Evolutionary conservation across 2,329 filamentous ascomycete genomes (phyloP).

Genomic region (Diaporthe sp.): DNA sequence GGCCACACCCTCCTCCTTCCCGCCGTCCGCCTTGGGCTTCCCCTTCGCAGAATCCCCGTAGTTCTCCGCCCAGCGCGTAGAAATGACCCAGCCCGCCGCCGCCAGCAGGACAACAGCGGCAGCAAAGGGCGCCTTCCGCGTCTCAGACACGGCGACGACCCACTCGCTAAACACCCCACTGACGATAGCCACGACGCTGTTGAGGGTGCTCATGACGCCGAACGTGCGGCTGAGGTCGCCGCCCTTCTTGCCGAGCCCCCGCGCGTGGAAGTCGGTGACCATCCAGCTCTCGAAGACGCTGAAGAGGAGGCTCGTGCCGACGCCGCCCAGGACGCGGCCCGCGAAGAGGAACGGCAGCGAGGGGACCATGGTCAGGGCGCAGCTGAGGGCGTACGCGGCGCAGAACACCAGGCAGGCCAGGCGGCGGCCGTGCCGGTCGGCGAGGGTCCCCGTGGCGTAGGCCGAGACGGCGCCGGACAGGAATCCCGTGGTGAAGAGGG

Average conservation of each 20-base stretch:
- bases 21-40: conserved; percentile 32
- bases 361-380: conserved; percentile 49
- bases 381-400: conserved; percentile 61
- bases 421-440: conserved; percentile 62
- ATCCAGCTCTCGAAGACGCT: conserved; percentile 72
- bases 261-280: conserved; percentile 63
- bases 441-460: conserved; percentile 57
- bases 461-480: conserved; percentile 55
- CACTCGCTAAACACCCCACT: conserved; percentile 63
- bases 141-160: conserved; percentile 57
- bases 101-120: conserved; percentile 50
- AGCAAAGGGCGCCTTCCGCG: conserved; percentile 61
- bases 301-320: conserved; percentile 67
- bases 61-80: conserved; percentile 62
- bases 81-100: conserved; percentile 56
- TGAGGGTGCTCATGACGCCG: conserved; percentile 61
- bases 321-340: conserved; percentile 64
- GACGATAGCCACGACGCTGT: conserved; percentile 64
- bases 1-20: conserved; percentile 22
- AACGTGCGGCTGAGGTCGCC: conserved; percentile 60
- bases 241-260: conserved; percentile 52
- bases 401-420: conserved; percentile 66
- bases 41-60: conserved; percentile 50
- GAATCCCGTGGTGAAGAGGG: conserved; percentile 57
- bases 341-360: conserved; percentile 56